Evolutionary conservation across 768 basidiomycete genomes (phyloP).

Genomic region (Boletus rubropictus): DNA sequence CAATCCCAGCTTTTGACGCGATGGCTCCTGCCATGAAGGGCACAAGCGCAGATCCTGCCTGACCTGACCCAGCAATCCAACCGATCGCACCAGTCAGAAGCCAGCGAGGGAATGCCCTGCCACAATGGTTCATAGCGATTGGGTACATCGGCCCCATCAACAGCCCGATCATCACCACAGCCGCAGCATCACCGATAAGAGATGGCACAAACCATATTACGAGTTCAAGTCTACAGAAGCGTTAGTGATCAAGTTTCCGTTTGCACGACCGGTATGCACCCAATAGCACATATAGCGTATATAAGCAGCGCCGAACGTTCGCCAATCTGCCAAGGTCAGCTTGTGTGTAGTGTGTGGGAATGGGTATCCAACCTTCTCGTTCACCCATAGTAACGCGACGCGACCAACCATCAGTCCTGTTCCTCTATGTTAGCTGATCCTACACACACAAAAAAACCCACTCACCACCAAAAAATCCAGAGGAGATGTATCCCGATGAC

Average conservation of each 20-base stretch:
- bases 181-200: constrained; percentile 57
- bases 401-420: constrained; percentile 29
- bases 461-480: constrained; percentile 34
- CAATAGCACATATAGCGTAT: constrained; percentile 31
- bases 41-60: constrained; percentile 45
- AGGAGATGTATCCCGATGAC: constrained; percentile 43
- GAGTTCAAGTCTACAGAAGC: constrained; percentile 47
- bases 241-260: not conserved
- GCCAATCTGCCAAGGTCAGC: constrained; percentile 23
- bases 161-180: constrained; percentile 58
- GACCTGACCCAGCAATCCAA: constrained; percentile 50
- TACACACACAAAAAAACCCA: not conserved
- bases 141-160: constrained; percentile 76
- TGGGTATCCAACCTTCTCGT: constrained; percentile 18
- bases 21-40: constrained; percentile 49
- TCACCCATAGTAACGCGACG: constrained; percentile 26
- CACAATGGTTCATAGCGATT: constrained; percentile 37
- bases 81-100: constrained; percentile 37
- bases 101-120: constrained; percentile 31
- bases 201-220: constrained; percentile 67
- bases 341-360: not conserved
- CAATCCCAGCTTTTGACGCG: constrained; percentile 38
- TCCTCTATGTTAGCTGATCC: not conserved
- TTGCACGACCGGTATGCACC: constrained; percentile 1
- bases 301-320: constrained; percentile 26